phyloP scores from a whole-genome alignment of 1,139 yeast species.

The Debaryomyces psychrophilus region DNA sequence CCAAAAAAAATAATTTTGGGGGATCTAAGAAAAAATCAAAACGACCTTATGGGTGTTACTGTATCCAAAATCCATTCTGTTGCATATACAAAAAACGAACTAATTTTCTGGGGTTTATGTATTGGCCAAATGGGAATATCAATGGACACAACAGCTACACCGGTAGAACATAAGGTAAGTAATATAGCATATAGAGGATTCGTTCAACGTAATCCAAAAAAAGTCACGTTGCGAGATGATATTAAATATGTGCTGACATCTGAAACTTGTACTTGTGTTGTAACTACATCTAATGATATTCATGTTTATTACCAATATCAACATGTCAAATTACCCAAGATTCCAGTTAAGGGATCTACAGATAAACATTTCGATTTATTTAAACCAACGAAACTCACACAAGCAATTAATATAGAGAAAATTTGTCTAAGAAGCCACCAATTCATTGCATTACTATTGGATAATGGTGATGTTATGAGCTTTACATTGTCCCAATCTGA shows the following conservation, averaged over 20 bases:
- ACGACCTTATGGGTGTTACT: constrained; percentile 53
- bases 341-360: constrained; percentile 34
- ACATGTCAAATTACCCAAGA: constrained; percentile 51
- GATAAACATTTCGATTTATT: constrained; percentile 55
- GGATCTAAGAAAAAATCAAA: constrained; percentile 40
- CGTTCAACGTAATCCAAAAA: constrained; percentile 45
- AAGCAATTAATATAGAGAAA: constrained; percentile 38
- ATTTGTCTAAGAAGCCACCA: constrained; percentile 39
- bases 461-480: constrained; percentile 54
- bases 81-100: constrained; percentile 54
- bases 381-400: constrained; percentile 53
- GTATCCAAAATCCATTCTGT: constrained; percentile 77
- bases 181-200: constrained; percentile 38
- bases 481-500: constrained; percentile 27
- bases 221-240: constrained; percentile 47
- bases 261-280: constrained; percentile 72
- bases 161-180: constrained; percentile 31
- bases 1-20: constrained; percentile 55
- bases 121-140: constrained; percentile 82
- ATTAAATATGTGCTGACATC: constrained; percentile 65
- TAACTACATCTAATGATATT: constrained; percentile 61
- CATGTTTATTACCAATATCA: constrained; percentile 64
- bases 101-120: constrained; percentile 81
- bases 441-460: constrained; percentile 47
- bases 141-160: constrained; percentile 14